A percentile compares a stretch with the other conserved stretches of the same genome.
These are phyloP conservation scores for Rhodomyrtus psidioides DNA, from an alignment of 441 rosid genomes.

Conservation along the genomic window DNA sequence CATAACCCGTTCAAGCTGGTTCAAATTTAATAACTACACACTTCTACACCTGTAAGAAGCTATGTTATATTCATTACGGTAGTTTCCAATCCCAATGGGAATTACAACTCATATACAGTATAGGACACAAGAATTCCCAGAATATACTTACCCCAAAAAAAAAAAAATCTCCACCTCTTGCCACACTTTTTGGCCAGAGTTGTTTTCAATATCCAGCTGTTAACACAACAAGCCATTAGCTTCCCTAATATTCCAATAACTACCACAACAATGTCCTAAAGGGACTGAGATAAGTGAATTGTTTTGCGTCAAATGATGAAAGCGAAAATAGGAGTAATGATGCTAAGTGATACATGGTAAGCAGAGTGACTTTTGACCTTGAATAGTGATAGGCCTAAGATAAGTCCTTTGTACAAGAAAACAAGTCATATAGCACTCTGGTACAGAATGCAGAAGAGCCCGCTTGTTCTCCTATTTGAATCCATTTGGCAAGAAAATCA, in stretches of 20 bases:
- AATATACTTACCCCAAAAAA: conserved; percentile 41
- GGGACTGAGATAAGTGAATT: not conserved
- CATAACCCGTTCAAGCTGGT: too few species aligned
- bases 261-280: not conserved
- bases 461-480: not conserved
- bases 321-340: not conserved
- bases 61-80: not conserved
- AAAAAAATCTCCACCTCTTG: conserved; percentile 80
- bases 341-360: not conserved
- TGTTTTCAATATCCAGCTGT: conserved; percentile 94
- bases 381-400: not conserved
- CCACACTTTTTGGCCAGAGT: conserved; percentile 82
- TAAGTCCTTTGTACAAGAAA: not conserved
- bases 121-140: not conserved
- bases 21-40: not conserved
- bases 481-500: not conserved
- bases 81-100: not conserved
- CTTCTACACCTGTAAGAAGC: not conserved
- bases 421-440: not conserved
- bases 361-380: not conserved
- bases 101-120: not conserved
- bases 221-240: conserved; percentile 7
- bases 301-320: not conserved
- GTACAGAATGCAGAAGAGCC: not conserved
- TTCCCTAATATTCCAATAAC: conserved; percentile 1